phyloP scores from a whole-genome alignment of 2,329 filamentous ascomycete genomes.

The Aspergillus spinulosporus region DNA sequence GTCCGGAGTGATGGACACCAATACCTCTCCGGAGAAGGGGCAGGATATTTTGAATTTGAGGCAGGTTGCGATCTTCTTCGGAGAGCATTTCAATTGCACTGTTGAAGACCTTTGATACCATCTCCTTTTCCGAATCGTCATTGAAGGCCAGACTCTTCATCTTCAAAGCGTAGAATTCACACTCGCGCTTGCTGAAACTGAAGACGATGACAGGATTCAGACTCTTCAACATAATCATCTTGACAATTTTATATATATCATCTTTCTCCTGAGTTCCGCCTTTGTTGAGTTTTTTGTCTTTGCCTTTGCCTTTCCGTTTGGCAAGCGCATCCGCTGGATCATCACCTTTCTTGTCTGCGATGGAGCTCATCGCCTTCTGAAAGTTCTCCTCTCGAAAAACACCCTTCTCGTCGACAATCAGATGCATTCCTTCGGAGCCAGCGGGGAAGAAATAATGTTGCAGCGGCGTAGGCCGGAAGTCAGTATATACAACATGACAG shows the following conservation, averaged over 20 bases:
- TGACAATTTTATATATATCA: conserved; percentile 96
- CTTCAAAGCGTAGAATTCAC: conserved; percentile 83
- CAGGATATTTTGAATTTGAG: conserved; percentile 87
- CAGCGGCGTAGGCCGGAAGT: conserved; percentile 92
- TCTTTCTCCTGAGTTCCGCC: conserved; percentile 70
- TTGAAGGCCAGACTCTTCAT: conserved; percentile 91
- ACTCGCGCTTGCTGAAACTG: conserved; percentile 98
- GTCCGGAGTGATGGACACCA: conserved; percentile 93
- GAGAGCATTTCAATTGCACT: conserved; percentile 91
- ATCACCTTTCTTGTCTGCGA: conserved; percentile 82
- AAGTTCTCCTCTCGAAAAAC: conserved; percentile 97
- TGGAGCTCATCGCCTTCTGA: conserved; percentile 88
- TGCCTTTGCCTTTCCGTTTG: conserved; percentile 81
- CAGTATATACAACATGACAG: conserved; percentile 98
- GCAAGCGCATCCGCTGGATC: conserved; percentile 78
- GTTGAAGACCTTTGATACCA: conserved; percentile 91
- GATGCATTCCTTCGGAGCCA: conserved; percentile 86
- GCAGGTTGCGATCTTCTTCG: conserved; percentile 82
- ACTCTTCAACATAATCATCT: conserved; percentile 97
- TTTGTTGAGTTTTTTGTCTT: conserved; percentile 89
- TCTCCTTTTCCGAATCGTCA: conserved; percentile 88
- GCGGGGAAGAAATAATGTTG: conserved; percentile 98
- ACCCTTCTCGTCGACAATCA: conserved; percentile 96
- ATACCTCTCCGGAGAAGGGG: conserved; percentile 88
- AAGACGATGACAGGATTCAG: conserved; percentile 99